These are phyloP conservation scores for Lactifluus hygrophoroides DNA, from an alignment of 768 basidiomycete species.

Conservation along the genomic window DNA sequence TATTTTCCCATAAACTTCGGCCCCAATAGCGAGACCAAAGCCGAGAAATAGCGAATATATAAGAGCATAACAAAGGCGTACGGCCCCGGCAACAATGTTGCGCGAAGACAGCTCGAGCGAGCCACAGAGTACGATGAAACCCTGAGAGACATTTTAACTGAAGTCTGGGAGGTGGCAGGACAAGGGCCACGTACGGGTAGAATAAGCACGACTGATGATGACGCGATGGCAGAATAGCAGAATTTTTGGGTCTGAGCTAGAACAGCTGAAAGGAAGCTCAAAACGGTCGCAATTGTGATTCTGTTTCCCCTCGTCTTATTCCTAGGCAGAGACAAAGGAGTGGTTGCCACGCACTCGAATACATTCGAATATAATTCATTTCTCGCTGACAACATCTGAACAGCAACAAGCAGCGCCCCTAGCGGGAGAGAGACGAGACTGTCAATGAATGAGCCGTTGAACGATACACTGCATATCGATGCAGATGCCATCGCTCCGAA, in stretches of 20 bases:
- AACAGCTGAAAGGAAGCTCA: slow-evolving; percentile 73
- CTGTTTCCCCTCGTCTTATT: slow-evolving; percentile 27
- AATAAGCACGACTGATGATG: slow-evolving; percentile 71
- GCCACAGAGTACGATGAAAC: slow-evolving; percentile 63
- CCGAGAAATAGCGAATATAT: slow-evolving; percentile 73
- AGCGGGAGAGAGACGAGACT: slow-evolving; percentile 63
- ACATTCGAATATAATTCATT: slow-evolving; percentile 77
- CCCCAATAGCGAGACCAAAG: slow-evolving; percentile 78
- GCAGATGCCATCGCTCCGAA: slow-evolving; percentile 73
- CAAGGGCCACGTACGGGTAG: slow-evolving; percentile 45
- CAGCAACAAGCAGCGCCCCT: slow-evolving; percentile 61
- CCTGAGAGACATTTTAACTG: slow-evolving; percentile 25
- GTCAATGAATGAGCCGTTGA: slow-evolving; percentile 73
- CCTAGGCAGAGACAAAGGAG: background rate
- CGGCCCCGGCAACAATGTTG: slow-evolving; percentile 78
- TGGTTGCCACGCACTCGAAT: slow-evolving; percentile 46
- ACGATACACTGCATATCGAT: slow-evolving; percentile 64
- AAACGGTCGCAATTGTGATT: slow-evolving; percentile 69
- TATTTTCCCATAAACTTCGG: slow-evolving; percentile 54
- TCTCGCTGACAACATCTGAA: slow-evolving; percentile 62
- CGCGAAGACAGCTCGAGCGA: slow-evolving; percentile 73
- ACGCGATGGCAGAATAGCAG: slow-evolving; percentile 76
- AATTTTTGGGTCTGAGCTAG: slow-evolving; percentile 59
- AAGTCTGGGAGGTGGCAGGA: background rate
- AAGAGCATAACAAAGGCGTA: slow-evolving; percentile 70